A percentile compares a stretch with the other conserved stretches of the same genome.
These are phyloP conservation scores for Boletus rufocinnamomeus DNA, from an alignment of 768 basidiomycete genomes.

Conservation along the genomic window DNA sequence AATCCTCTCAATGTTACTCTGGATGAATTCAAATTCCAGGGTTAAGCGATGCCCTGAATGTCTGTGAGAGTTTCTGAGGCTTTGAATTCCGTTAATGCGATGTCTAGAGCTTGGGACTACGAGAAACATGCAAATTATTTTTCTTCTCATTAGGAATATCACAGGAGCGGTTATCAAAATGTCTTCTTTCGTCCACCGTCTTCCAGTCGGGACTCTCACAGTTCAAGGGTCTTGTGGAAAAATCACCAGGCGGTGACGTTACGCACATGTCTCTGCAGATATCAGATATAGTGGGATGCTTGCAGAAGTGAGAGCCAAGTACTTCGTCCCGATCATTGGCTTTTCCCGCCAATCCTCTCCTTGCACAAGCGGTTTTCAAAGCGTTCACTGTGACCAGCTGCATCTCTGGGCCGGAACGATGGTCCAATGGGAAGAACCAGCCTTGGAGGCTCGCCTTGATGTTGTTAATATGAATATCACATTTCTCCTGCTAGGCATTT, in stretches of 20 bases:
- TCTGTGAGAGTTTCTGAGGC: neutral
- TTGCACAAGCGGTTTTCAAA: neutral
- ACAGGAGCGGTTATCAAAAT: neutral
- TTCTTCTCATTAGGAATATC: neutral
- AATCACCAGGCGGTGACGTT: neutral
- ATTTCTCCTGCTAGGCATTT: constrained; percentile 25
- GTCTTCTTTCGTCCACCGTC: neutral
- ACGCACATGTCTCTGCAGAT: neutral
- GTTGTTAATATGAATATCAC: constrained; percentile 5
- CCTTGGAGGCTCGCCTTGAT: neutral
- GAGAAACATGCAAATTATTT: neutral
- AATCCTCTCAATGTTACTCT: neutral
- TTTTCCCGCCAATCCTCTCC: neutral
- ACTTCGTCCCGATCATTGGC: neutral
- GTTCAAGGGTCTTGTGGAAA: neutral
- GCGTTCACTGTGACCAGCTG: neutral
- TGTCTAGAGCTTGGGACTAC: neutral
- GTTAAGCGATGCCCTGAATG: neutral
- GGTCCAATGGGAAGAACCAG: constrained; percentile 23
- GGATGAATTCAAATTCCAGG: neutral
- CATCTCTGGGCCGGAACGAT: constrained; percentile 8
- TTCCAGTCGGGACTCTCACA: neutral
- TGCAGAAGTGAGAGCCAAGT: neutral
- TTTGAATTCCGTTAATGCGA: neutral
- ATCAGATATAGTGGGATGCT: neutral